phyloP scores from a whole-genome alignment of 2,329 filamentous ascomycete species.

The Akanthomyces uredinophilus region DNA sequence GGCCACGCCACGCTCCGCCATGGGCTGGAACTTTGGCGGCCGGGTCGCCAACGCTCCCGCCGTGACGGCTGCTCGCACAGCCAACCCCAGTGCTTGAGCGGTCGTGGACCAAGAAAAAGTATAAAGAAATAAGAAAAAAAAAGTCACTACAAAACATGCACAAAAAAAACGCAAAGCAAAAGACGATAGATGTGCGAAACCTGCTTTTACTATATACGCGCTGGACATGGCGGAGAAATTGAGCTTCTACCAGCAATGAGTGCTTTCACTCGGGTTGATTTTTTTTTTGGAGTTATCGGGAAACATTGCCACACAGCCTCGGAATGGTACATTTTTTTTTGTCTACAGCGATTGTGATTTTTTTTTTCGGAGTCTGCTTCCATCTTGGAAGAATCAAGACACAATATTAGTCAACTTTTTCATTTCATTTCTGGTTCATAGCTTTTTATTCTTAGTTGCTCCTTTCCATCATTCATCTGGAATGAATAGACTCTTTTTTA shows the following conservation, averaged over 20 bases:
- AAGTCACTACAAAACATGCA: not conserved
- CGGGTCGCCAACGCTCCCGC: not conserved
- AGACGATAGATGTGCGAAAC: not conserved
- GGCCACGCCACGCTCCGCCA: conserved; percentile 6
- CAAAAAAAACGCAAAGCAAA: not conserved
- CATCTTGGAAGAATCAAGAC: not conserved
- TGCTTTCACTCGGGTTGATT: not conserved
- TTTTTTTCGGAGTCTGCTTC: not conserved
- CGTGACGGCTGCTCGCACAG: not conserved
- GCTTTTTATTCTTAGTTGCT: not conserved
- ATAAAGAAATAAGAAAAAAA: not conserved
- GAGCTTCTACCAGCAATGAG: not conserved
- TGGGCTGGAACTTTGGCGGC: conserved; percentile 6
- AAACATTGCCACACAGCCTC: conserved; percentile 7
- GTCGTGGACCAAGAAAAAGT: too few species aligned
- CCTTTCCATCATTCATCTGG: conserved; percentile 6
- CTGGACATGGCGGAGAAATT: not conserved
- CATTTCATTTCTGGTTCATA: not conserved
- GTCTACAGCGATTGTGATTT: not conserved
- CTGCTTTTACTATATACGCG: not conserved
- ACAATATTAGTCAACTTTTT: not conserved
- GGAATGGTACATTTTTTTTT: not conserved
- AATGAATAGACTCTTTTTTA: not conserved
- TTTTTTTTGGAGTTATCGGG: conserved; percentile 4
- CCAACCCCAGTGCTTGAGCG: conserved; percentile 6